Percentiles rank a stretch among this genome's conserved stretches.
Evolutionary conservation across 2,329 filamentous ascomycete species (phyloP).

Genomic region (Aspergillus ustus): DNA sequence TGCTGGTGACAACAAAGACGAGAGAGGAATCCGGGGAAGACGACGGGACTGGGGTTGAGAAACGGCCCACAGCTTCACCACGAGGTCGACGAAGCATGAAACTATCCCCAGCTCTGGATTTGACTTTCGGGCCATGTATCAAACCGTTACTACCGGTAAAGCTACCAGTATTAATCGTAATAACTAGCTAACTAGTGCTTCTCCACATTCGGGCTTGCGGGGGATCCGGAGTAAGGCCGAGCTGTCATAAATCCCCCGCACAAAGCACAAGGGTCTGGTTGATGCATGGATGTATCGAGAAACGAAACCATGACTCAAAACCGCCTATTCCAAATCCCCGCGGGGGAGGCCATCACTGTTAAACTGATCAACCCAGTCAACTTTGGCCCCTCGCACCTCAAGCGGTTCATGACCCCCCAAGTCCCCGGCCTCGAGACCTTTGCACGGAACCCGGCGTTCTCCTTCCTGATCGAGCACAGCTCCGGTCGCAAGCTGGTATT

Average conservation of each 20-base stretch:
- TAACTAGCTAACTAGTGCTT: background rate
- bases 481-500: slow-evolving; percentile 27
- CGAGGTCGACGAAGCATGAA: background rate
- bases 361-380: slow-evolving; percentile 13
- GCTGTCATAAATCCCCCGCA: background rate
- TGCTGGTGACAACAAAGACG: background rate
- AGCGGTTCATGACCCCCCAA: slow-evolving; percentile 13
- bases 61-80: background rate
- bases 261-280: too few species aligned
- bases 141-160: slow-evolving; percentile 8
- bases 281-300: background rate
- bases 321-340: slow-evolving; percentile 6
- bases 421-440: slow-evolving; percentile 10
- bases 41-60: background rate
- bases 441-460: slow-evolving; percentile 6
- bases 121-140: slow-evolving; percentile 6
- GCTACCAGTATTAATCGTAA: slow-evolving; percentile 3
- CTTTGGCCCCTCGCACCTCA: slow-evolving; percentile 11
- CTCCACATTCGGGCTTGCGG: background rate
- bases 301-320: background rate
- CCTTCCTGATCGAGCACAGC: slow-evolving; percentile 11
- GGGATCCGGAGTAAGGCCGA: background rate
- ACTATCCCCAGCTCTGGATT: slow-evolving; percentile 4
- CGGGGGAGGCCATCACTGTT: slow-evolving; percentile 2
- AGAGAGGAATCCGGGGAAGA: slow-evolving; percentile 7